A percentile compares a stretch with the other conserved stretches of the same genome.
These are phyloP conservation scores for Scopulariopsis brevicaulis DNA, from an alignment of 2,329 filamentous ascomycete species.

Conservation along the genomic window DNA sequence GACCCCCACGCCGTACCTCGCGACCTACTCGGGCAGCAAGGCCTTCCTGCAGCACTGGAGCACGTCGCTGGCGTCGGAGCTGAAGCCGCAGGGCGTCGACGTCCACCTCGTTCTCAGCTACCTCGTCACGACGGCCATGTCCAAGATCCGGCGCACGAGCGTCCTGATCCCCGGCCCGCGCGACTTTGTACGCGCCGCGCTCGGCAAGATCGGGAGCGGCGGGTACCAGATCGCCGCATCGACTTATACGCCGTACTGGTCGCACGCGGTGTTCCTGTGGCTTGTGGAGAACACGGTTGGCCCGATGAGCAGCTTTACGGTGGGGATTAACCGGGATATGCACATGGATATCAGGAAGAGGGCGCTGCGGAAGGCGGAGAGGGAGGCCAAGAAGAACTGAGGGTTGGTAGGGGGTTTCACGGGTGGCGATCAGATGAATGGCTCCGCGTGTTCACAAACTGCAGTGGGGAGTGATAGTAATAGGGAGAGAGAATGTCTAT, in stretches of 20 bases:
- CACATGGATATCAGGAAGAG: constrained; percentile 74
- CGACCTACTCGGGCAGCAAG: constrained; percentile 96
- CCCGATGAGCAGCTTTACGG: constrained; percentile 31
- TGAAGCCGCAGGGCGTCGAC: constrained; percentile 68
- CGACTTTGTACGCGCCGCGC: constrained; percentile 66
- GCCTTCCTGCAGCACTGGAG: constrained; percentile 98
- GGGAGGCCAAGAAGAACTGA: constrained; percentile 59
- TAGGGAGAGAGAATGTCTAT: too few species aligned
- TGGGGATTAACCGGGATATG: constrained; percentile 51
- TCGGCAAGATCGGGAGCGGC: constrained; percentile 73
- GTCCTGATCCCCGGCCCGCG: constrained; percentile 70
- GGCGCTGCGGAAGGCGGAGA: constrained; percentile 72
- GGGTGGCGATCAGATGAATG: neutral
- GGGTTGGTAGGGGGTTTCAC: neutral
- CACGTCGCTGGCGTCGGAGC: constrained; percentile 70
- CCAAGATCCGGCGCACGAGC: constrained; percentile 76
- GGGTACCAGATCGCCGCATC: constrained; percentile 68
- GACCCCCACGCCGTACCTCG: constrained; percentile 81
- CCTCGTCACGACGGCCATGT: constrained; percentile 93
- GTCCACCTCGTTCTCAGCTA: constrained; percentile 91
- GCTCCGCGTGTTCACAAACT: too few species aligned
- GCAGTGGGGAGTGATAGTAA: too few species aligned
- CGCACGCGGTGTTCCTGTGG: constrained; percentile 82
- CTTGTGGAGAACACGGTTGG: constrained; percentile 51
- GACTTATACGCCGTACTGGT: constrained; percentile 90